Conservation (phyloP, 306 rosid genomes). For the Quercus glauca region DNA sequence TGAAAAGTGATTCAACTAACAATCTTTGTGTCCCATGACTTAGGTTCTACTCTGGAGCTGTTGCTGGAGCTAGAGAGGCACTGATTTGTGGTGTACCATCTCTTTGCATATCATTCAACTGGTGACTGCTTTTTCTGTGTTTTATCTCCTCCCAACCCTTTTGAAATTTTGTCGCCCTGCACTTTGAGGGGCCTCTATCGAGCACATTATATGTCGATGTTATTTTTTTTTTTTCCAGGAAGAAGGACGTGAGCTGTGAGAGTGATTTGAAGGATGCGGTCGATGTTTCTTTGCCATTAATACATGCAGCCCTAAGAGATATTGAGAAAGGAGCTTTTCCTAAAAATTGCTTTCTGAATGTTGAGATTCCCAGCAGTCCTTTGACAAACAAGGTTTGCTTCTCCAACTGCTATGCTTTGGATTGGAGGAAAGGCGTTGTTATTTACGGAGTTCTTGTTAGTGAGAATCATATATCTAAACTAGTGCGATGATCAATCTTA, state of each 20-base stretch:
- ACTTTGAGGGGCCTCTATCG: not conserved
- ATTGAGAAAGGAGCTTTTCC: conserved; percentile 47
- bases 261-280: conserved; percentile 45
- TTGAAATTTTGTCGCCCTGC: not conserved
- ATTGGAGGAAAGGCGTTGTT: not conserved
- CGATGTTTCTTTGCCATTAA: conserved; percentile 37
- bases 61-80: conserved; percentile 64
- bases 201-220: not conserved
- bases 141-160: not conserved
- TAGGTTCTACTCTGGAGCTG: conserved; percentile 54
- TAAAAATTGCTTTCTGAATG: conserved; percentile 43
- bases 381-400: conserved; percentile 45
- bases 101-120: conserved; percentile 46
- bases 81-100: conserved; percentile 51
- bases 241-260: conserved; percentile 41
- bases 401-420: not conserved
- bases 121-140: conserved; percentile 30
- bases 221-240: conserved; percentile 21
- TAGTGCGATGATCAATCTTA: not conserved
- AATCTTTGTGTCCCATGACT: not conserved
- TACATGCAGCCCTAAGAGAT: conserved; percentile 38
- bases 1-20: not conserved
- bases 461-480: not conserved
- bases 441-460: not conserved
- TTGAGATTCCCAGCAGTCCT: conserved; percentile 51